These are phyloP conservation scores for Candida suzukii DNA, from an alignment of 805 yeast genomes.

Conservation along the genomic window DNA sequence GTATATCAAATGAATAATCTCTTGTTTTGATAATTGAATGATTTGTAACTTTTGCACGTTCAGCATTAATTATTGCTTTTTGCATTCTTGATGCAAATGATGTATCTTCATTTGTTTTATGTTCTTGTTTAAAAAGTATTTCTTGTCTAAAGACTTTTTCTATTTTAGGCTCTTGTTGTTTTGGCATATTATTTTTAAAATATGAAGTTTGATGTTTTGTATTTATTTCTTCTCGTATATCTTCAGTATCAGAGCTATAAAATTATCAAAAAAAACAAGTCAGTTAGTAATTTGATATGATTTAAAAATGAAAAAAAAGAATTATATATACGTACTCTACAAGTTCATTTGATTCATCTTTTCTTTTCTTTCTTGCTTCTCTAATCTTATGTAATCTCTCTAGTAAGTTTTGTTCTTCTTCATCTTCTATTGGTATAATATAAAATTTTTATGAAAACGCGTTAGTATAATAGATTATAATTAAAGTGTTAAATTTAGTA, in stretches of 20 bases:
- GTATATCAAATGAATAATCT: slow-evolving; percentile 31
- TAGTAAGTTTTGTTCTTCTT: slow-evolving; percentile 16
- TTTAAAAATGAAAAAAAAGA: neutral
- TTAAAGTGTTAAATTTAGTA: no score
- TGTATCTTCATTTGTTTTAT: no score
- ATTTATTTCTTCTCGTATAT: slow-evolving; percentile 13
- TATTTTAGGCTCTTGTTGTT: neutral
- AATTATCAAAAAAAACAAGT: neutral
- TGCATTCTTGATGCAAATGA: slow-evolving; percentile 1
- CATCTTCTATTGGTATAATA: no score
- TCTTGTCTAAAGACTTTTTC: neutral
- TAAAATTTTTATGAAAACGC: neutral
- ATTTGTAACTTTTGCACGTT: slow-evolving; percentile 3
- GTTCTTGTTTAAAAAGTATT: slow-evolving; percentile 2
- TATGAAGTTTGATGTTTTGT: slow-evolving; percentile 9
- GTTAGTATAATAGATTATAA: no score
- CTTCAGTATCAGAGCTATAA: slow-evolving; percentile 20
- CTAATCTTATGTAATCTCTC: slow-evolving; percentile 14
- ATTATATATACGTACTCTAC: slow-evolving; percentile 3
- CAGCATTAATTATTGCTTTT: neutral
- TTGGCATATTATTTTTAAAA: slow-evolving; percentile 3
- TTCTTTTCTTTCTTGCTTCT: slow-evolving; percentile 12
- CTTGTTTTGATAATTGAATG: slow-evolving; percentile 26
- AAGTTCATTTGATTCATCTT: slow-evolving; percentile 8
- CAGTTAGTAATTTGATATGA: neutral